Conservation (phyloP, 1,139 yeast species). For the Zygosaccharomyces pseudobailii region DNA sequence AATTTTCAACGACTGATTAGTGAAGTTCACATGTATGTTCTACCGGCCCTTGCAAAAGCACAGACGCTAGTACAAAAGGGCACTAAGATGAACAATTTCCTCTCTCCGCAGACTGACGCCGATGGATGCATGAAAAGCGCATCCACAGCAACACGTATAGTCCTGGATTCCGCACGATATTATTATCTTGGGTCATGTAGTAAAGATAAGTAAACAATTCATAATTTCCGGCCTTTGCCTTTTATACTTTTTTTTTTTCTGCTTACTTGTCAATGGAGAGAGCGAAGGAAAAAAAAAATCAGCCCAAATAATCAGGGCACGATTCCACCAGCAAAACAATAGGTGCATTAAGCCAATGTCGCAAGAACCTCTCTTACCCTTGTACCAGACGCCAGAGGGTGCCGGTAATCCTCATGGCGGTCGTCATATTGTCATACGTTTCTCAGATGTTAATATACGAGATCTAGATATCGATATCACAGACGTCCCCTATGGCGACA, state of each 20-base stretch:
- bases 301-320: background rate
- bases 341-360: slow-evolving; percentile 6
- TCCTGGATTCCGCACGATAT: slow-evolving; percentile 64
- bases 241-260: slow-evolving; percentile 1
- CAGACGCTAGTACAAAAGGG: slow-evolving; percentile 43
- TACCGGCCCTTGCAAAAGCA: slow-evolving; percentile 52
- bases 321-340: background rate
- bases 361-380: slow-evolving; percentile 13
- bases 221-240: slow-evolving; percentile 4
- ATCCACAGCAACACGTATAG: slow-evolving; percentile 58
- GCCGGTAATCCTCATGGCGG: slow-evolving; percentile 5
- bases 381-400: slow-evolving; percentile 5
- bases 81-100: slow-evolving; percentile 53
- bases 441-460: slow-evolving; percentile 43
- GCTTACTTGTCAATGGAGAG: background rate
- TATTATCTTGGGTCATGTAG: slow-evolving; percentile 27
- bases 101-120: slow-evolving; percentile 45
- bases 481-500: slow-evolving; percentile 30
- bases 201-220: slow-evolving; percentile 12
- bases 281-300: background rate
- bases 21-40: slow-evolving; percentile 40
- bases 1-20: no score
- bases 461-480: slow-evolving; percentile 44
- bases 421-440: slow-evolving; percentile 43
- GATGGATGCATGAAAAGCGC: background rate